A percentile compares a stretch with the other conserved stretches of the same genome.
Conservation (phyloP, 1,284 basidiomycete genomes). For the Coriolopsis trogii region DNA sequence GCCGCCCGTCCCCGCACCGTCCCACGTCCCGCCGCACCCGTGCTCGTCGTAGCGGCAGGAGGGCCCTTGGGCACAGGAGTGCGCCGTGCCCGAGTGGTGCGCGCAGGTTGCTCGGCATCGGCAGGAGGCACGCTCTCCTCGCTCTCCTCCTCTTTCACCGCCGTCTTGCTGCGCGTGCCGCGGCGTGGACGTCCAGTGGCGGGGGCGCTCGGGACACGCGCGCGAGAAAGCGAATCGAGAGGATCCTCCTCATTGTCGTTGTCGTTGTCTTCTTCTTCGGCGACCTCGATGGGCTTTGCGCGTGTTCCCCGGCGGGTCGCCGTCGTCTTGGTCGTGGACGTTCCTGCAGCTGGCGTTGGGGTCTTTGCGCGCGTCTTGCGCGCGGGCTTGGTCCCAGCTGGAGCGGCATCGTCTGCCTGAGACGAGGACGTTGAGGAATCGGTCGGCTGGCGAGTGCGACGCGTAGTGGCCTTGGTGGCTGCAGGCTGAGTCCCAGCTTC, state of each 20-base stretch:
- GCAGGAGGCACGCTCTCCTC: slow-evolving; percentile 13
- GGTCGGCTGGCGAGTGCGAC: slow-evolving; percentile 16
- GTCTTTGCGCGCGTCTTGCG: slow-evolving; percentile 27
- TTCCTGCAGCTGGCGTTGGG: slow-evolving; percentile 19
- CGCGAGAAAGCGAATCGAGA: slow-evolving; percentile 24
- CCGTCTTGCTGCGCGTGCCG: slow-evolving; percentile 28
- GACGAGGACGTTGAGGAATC: slow-evolving; percentile 16
- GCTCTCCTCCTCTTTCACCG: slow-evolving; percentile 31
- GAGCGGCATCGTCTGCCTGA: slow-evolving; percentile 5
- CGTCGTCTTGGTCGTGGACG: slow-evolving; percentile 14
- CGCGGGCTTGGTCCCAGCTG: slow-evolving; percentile 20
- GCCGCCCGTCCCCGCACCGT: slow-evolving; percentile 11
- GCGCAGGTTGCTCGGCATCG: slow-evolving; percentile 1
- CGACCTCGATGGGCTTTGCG: slow-evolving; percentile 20
- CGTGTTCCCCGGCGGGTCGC: slow-evolving; percentile 21
- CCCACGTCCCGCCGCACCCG: slow-evolving; percentile 16
- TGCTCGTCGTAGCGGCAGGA: slow-evolving; percentile 17
- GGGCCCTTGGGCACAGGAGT: slow-evolving; percentile 19
- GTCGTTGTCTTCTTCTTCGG: slow-evolving; percentile 23
- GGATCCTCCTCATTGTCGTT: too few species aligned
- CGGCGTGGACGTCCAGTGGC: slow-evolving; percentile 22
- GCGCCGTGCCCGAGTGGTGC: slow-evolving; percentile 16
- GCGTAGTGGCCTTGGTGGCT: slow-evolving; percentile 9
- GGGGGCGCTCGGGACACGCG: slow-evolving; percentile 9
- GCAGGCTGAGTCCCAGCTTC: slow-evolving; percentile 3